These are phyloP conservation scores for Wickerhamomyces mucosus DNA, from an alignment of 805 yeast species.

Conservation along the genomic window DNA sequence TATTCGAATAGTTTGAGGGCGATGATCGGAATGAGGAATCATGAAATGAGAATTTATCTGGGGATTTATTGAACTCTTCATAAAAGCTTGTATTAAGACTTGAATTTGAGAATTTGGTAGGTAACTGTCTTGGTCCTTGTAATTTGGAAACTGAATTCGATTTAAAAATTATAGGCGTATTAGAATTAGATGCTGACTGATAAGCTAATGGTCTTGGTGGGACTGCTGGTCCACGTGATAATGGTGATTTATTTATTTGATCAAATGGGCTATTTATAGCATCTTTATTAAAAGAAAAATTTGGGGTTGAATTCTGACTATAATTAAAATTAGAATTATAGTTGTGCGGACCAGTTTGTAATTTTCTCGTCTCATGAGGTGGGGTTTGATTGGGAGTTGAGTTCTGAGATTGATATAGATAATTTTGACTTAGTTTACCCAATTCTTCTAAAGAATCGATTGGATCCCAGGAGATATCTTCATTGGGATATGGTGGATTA, in stretches of 20 bases:
- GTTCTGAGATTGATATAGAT: not conserved
- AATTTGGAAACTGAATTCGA: too few species aligned
- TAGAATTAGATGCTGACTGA: not conserved
- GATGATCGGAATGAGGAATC: slow-evolving; percentile 3
- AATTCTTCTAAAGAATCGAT: slow-evolving; percentile 12
- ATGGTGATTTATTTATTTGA: slow-evolving; percentile 10
- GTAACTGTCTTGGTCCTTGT: slow-evolving; percentile 17
- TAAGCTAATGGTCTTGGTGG: not conserved
- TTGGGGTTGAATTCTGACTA: too few species aligned
- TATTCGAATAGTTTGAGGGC: slow-evolving; percentile 4
- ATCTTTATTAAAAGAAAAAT: too few species aligned
- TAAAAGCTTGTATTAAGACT: slow-evolving; percentile 3
- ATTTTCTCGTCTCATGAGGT: slow-evolving; percentile 16
- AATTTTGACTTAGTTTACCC: slow-evolving; percentile 7
- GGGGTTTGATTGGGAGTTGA: slow-evolving; percentile 8
- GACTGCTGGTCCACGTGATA: slow-evolving; percentile 1
- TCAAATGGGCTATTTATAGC: too few species aligned
- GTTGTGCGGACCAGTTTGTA: too few species aligned
- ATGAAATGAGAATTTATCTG: slow-evolving; percentile 6
- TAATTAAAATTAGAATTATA: too few species aligned
- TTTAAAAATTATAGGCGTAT: slow-evolving; percentile 3
- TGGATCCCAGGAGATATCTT: slow-evolving; percentile 12
- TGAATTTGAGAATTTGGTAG: slow-evolving; percentile 10
- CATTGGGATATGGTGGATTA: slow-evolving; percentile 11
- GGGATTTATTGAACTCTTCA: slow-evolving; percentile 7